Percentiles rank a stretch among this genome's conserved stretches.
These are phyloP conservation scores for Phylloporus sp. DNA, from an alignment of 768 basidiomycete species.

Conservation along the genomic window DNA sequence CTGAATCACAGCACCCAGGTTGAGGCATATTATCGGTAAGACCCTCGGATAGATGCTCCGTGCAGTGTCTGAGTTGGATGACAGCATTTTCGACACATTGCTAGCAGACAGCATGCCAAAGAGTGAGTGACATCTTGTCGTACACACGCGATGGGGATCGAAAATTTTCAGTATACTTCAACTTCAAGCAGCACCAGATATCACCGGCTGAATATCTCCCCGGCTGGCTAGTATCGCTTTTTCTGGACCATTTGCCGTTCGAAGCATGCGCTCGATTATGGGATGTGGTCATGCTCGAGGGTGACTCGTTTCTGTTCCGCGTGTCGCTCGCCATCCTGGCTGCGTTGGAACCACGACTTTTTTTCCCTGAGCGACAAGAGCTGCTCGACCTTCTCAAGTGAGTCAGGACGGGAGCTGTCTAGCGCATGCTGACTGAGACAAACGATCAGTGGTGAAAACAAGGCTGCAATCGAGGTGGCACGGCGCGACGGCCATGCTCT, in stretches of 20 bases:
- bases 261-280: constrained; percentile 86
- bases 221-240: constrained; percentile 78
- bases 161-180: constrained; percentile 69
- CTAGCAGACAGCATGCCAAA: constrained; percentile 93
- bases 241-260: constrained; percentile 83
- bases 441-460: constrained; percentile 66
- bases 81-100: constrained; percentile 86
- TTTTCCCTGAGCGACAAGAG: constrained; percentile 81
- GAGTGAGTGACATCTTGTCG: constrained; percentile 43
- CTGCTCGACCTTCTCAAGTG: constrained; percentile 75
- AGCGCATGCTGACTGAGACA: constrained; percentile 10
- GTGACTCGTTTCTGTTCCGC: constrained; percentile 86
- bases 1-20: constrained; percentile 45
- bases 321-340: constrained; percentile 78
- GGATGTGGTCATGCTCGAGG: constrained; percentile 84
- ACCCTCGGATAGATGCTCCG: neutral
- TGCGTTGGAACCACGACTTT: constrained; percentile 78
- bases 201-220: constrained; percentile 79
- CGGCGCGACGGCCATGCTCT: constrained; percentile 59
- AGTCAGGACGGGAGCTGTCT: constrained; percentile 17
- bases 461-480: constrained; percentile 78
- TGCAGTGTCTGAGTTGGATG: constrained; percentile 11
- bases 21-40: constrained; percentile 85
- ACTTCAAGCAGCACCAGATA: constrained; percentile 91
- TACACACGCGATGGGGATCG: neutral